Percentiles rank a stretch among this genome's conserved stretches.
Evolutionary conservation across 768 basidiomycete species (phyloP).

Genomic region (Amanita molliuscula): DNA sequence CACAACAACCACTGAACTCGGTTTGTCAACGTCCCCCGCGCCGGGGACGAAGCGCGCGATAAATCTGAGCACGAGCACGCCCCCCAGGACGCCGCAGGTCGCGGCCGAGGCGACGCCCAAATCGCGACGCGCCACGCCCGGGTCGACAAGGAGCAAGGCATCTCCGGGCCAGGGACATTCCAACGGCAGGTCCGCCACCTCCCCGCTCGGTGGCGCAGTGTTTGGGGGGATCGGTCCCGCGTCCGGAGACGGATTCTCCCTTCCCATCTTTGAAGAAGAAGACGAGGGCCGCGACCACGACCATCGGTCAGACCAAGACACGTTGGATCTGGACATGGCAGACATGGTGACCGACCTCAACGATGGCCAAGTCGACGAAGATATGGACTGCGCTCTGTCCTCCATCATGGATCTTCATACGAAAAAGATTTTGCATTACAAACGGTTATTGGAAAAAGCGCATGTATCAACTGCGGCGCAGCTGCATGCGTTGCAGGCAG

Average conservation of each 20-base stretch:
- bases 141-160: constrained; percentile 25
- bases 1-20: constrained; percentile 9
- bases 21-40: constrained; percentile 26
- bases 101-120: constrained; percentile 10
- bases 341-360: constrained; percentile 63
- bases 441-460: constrained; percentile 69
- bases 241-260: neutral
- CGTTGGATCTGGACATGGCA: constrained; percentile 16
- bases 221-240: constrained; percentile 1
- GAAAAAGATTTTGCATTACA: constrained; percentile 60
- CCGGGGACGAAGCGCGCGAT: constrained; percentile 18
- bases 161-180: constrained; percentile 14
- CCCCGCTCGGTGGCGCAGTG: neutral
- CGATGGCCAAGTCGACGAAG: constrained; percentile 60
- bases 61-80: neutral
- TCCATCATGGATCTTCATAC: constrained; percentile 32
- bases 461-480: constrained; percentile 75
- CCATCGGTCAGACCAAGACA: neutral
- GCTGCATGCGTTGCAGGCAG: constrained; percentile 78
- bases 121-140: constrained; percentile 26
- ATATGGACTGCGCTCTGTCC: constrained; percentile 34
- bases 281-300: constrained; percentile 4
- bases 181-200: constrained; percentile 13
- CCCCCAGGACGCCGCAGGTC: neutral
- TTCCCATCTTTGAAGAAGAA: constrained; percentile 7